Evolutionary conservation across 116 monocot genomes (phyloP).

Genomic region (Phalaenopsis hybrid): DNA sequence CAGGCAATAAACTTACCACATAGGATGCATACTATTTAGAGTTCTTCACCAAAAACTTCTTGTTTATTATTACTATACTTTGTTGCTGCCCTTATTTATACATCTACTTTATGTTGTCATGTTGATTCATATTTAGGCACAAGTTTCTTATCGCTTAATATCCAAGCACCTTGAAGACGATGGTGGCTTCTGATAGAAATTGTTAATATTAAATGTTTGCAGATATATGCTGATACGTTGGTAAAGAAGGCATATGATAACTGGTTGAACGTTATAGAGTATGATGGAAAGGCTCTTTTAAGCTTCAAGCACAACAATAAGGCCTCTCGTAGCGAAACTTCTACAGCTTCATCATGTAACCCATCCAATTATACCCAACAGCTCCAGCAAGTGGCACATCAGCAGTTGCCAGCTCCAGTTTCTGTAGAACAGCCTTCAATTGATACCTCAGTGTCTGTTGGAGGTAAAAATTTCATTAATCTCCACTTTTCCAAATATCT

Average conservation of each 20-base stretch:
- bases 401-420: neutral
- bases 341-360: slow-evolving; percentile 10
- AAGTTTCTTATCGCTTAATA: too few species aligned
- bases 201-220: neutral
- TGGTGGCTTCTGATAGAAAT: neutral
- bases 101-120: too few species aligned
- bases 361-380: slow-evolving; percentile 20
- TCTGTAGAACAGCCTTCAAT: slow-evolving; percentile 12
- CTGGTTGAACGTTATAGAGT: slow-evolving; percentile 40
- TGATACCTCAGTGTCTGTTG: slow-evolving; percentile 6
- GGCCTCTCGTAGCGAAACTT: slow-evolving; percentile 12
- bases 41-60: too few species aligned
- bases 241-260: slow-evolving; percentile 55
- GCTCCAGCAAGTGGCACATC: slow-evolving; percentile 19
- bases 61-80: too few species aligned
- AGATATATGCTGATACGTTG: slow-evolving; percentile 41
- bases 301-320: slow-evolving; percentile 15
- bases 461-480: slow-evolving; percentile 13
- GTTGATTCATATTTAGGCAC: too few species aligned
- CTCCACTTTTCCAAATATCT: neutral
- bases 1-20: too few species aligned
- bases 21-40: too few species aligned
- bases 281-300: slow-evolving; percentile 26
- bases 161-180: too few species aligned
- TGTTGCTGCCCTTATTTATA: too few species aligned